Evolutionary conservation across 352 stramenopile genomes (phyloP), one percentile per base, ranked within the genome.

Genomic region (Phytophthora europaea): DNA sequence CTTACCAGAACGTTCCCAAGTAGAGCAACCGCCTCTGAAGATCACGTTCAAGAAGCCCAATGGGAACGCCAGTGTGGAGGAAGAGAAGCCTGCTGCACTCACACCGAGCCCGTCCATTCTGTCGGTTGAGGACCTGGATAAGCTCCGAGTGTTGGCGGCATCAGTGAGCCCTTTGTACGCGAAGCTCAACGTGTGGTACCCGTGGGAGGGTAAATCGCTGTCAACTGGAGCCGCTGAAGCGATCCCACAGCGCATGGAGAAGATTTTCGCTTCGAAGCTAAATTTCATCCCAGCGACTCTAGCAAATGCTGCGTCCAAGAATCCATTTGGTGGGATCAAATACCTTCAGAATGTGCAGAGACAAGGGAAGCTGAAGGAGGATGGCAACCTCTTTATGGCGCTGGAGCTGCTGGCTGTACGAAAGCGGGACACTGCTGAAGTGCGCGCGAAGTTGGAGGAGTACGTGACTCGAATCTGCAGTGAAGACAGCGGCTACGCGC

Each of bases 401-500:
- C 50, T 94, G n/a, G 88, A 94, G 52, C 40, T 85, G 15, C 65
- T 94, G 0, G 55, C 72, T 23, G 75, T 94, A 4, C 73, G 79
- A 15, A 90, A 89, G 64, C 55, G 76, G 13, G 62, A 78, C 22
- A 64, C 60, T 0, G 61, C 16, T 4, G 83, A 89, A 36, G 65
- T 72, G 1, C 45, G 74, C 3, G 48, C 23, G 1, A 73, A 72
- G 31, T 23, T 94, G 50, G 72, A 84, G 43, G 53, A 57, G 20
- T 93, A 94, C 52, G 80, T 86, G 6, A 58, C 20, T 2, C 50
- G 23, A 4, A 50, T 79, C 9, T 70, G 67, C 36, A 43, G 1
- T 10, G 60, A 74, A 0, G 47, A 58, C 31, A 26, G 20, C 0
- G 55, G 51, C 0, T 72, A 68, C 9, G 83, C 77, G 1, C 87